Percentiles rank a stretch among this genome's conserved stretches.
Evolutionary conservation across 768 basidiomycete genomes (phyloP).

Genomic region (Russula virescens): DNA sequence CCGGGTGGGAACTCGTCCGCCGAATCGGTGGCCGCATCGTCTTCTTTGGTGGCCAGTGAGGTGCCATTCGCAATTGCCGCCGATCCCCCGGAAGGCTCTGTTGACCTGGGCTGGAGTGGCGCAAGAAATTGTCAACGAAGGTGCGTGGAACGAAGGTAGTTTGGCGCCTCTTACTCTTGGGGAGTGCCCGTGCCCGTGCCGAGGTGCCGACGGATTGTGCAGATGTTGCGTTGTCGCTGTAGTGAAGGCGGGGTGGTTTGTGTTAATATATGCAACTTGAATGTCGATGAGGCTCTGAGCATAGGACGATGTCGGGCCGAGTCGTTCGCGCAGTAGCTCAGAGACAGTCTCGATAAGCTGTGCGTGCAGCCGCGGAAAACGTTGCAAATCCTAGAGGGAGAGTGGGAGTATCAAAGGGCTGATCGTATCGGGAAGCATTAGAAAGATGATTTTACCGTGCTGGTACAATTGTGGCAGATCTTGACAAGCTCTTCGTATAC

Average conservation of each 20-base stretch:
- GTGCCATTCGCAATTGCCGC: slow-evolving; percentile 44
- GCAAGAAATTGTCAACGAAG: slow-evolving; percentile 9
- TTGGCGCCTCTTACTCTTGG: slow-evolving; percentile 44
- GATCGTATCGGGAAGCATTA: background rate
- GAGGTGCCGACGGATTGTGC: slow-evolving; percentile 44
- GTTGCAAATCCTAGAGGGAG: slow-evolving; percentile 72
- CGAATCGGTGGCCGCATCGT: slow-evolving; percentile 61
- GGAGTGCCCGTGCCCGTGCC: slow-evolving; percentile 39
- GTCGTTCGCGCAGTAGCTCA: slow-evolving; percentile 87
- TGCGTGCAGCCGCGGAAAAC: slow-evolving; percentile 90
- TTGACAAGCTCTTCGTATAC: slow-evolving; percentile 99
- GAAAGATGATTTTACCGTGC: slow-evolving; percentile 49
- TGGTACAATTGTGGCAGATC: slow-evolving; percentile 98
- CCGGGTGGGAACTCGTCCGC: slow-evolving; percentile 48
- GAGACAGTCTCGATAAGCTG: slow-evolving; percentile 97
- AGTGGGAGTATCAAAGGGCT: background rate
- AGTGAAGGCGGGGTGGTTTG: slow-evolving; percentile 94
- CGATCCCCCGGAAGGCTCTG: slow-evolving; percentile 39
- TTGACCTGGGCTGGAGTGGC: slow-evolving; percentile 48
- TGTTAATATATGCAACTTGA: slow-evolving; percentile 99
- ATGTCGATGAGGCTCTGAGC: slow-evolving; percentile 93
- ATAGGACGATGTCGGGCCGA: slow-evolving; percentile 96
- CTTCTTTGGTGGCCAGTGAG: slow-evolving; percentile 42
- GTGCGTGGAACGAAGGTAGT: background rate
- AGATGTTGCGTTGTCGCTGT: slow-evolving; percentile 60